Evolutionary conservation across 2,329 filamentous ascomycete species (phyloP).

Genomic region (Endothia cerciana): DNA sequence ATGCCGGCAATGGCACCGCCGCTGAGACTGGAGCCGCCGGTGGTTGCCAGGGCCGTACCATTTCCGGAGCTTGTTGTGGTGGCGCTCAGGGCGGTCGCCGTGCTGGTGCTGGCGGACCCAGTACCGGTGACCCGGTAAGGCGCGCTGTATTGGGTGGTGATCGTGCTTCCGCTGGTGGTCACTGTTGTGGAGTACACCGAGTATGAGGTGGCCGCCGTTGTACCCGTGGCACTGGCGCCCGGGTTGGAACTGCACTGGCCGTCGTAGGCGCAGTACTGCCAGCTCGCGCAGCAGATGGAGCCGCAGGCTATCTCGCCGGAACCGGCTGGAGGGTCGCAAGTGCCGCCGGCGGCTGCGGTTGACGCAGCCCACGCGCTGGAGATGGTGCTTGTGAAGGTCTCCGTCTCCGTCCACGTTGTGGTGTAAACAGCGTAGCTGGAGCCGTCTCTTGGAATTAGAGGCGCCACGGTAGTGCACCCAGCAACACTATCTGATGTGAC

Average conservation of each 20-base stretch:
- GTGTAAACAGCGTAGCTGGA: constrained; percentile 46
- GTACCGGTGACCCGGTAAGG: constrained; percentile 57
- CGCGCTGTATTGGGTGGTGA: constrained; percentile 59
- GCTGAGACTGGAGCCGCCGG: constrained; percentile 54
- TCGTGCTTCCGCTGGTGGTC: constrained; percentile 48
- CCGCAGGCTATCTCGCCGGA: constrained; percentile 66
- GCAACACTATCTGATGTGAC: constrained; percentile 55
- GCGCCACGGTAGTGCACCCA: constrained; percentile 48
- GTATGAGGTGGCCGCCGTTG: constrained; percentile 48
- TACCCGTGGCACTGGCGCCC: constrained; percentile 37
- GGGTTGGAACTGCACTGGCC: constrained; percentile 63
- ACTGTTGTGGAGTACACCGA: constrained; percentile 36
- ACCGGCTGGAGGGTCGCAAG: constrained; percentile 54
- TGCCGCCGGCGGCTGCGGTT: constrained; percentile 46
- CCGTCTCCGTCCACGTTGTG: constrained; percentile 64
- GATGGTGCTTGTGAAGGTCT: constrained; percentile 62
- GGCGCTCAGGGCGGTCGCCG: constrained; percentile 54
- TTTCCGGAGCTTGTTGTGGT: constrained; percentile 47
- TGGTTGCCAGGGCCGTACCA: constrained; percentile 43
- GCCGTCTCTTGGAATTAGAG: constrained; percentile 28
- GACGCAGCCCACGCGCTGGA: constrained; percentile 54
- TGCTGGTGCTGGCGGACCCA: constrained; percentile 52
- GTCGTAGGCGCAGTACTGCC: constrained; percentile 66
- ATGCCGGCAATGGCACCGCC: constrained; percentile 80
- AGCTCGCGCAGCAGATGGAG: constrained; percentile 69